Conservation (phyloP, 1,284 basidiomycete species). For the Testicularia cyperi region DNA sequence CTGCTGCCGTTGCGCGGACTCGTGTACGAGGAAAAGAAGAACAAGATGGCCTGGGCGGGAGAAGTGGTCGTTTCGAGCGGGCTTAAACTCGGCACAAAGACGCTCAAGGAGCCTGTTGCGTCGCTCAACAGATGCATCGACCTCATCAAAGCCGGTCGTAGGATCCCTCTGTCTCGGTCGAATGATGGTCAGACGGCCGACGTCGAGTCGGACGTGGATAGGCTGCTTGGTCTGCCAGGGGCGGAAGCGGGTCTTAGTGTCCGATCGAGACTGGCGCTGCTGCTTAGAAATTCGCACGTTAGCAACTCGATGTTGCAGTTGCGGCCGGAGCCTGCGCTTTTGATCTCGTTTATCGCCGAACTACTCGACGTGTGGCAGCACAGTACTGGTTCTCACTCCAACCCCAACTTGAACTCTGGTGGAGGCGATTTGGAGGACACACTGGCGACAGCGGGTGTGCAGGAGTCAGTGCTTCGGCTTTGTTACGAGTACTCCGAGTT, state of each 20-base stretch:
- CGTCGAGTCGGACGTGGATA: conserved; percentile 9
- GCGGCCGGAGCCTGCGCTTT: conserved; percentile 20
- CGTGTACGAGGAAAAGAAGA: conserved; percentile 45
- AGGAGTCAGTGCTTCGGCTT: conserved; percentile 8
- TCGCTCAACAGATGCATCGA: conserved; percentile 24
- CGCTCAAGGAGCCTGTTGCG: conserved; percentile 45
- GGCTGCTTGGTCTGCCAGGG: conserved; percentile 13
- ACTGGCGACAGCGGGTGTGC: neutral
- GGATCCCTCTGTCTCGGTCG: conserved; percentile 10
- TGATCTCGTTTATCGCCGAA: conserved; percentile 39
- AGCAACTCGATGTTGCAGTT: conserved; percentile 23
- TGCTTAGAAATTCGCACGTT: conserved; percentile 32
- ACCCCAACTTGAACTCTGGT: no score
- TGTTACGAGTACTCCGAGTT: conserved; percentile 26
- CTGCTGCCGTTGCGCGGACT: conserved; percentile 36
- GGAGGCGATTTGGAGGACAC: neutral
- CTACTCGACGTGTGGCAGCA: conserved; percentile 13
- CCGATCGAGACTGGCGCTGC: conserved; percentile 25
- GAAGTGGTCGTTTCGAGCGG: conserved; percentile 43
- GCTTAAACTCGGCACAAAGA: conserved; percentile 51
- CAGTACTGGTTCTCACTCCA: no score
- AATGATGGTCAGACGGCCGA: neutral
- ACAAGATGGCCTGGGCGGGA: conserved; percentile 46
- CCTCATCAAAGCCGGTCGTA: conserved; percentile 13
- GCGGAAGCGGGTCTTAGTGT: conserved; percentile 19